A percentile compares a stretch with the other conserved stretches of the same genome.
Evolutionary conservation across 495 filamentous ascomycete genomes (phyloP).

Genomic region (Aspergillus indologenus): DNA sequence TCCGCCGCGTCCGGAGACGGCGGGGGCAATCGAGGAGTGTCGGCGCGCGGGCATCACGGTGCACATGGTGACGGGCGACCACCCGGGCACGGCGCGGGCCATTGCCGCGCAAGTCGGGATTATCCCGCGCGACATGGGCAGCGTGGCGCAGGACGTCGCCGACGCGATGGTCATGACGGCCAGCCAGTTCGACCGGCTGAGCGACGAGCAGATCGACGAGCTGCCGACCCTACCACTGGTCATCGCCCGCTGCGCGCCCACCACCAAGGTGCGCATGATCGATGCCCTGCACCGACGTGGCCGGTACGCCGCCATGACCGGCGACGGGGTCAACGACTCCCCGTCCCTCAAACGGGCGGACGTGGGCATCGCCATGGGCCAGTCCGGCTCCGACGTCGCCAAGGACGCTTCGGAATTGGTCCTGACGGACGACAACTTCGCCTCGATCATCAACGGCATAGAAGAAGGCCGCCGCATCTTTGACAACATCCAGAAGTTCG

Average conservation of each 20-base stretch:
- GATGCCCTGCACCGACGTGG: conserved; percentile 67
- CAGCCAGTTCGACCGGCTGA: conserved; percentile 63
- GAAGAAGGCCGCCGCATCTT: conserved; percentile 71
- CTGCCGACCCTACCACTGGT: conserved; percentile 66
- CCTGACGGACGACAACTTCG: conserved; percentile 80
- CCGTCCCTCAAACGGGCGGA: conserved; percentile 78
- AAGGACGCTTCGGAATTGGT: conserved; percentile 83
- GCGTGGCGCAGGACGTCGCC: conserved; percentile 50
- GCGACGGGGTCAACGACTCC: conserved; percentile 85
- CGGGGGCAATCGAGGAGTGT: conserved; percentile 56
- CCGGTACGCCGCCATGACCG: conserved; percentile 77
- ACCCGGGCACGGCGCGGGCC: conserved; percentile 61
- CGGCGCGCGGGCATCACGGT: conserved; percentile 68
- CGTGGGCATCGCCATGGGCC: conserved; percentile 82
- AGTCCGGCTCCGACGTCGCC: conserved; percentile 76
- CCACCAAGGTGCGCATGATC: conserved; percentile 77
- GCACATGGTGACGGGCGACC: conserved; percentile 73
- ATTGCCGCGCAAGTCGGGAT: conserved; percentile 68
- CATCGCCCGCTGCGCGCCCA: conserved; percentile 67
- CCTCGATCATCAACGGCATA: conserved; percentile 71
- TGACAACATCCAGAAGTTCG: conserved; percentile 77
- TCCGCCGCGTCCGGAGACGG: conserved; percentile 58
- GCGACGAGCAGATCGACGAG: conserved; percentile 60
- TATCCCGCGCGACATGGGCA: conserved; percentile 52
- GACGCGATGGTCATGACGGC: conserved; percentile 70